Evolutionary conservation across 2,329 filamentous ascomycete genomes (phyloP).

Genomic region (Pseudogymnoascus sp.): DNA sequence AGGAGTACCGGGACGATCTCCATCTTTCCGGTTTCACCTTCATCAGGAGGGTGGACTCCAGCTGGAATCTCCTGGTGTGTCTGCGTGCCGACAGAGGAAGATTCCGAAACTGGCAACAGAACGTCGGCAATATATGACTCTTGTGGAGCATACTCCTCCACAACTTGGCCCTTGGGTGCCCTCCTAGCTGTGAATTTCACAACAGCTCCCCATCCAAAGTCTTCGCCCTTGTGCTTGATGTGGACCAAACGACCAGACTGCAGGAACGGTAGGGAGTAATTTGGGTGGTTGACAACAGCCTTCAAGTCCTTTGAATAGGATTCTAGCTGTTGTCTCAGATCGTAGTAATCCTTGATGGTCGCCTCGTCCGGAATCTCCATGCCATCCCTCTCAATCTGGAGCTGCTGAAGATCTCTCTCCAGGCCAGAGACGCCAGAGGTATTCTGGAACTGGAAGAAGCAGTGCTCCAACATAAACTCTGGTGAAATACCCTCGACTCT

Average conservation of each 20-base stretch:
- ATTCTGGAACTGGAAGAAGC: slow-evolving; percentile 98
- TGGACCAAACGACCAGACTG: slow-evolving; percentile 81
- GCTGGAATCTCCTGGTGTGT: slow-evolving; percentile 60
- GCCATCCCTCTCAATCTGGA: slow-evolving; percentile 67
- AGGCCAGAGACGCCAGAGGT: slow-evolving; percentile 75
- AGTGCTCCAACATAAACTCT: slow-evolving; percentile 96
- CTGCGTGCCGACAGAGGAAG: slow-evolving; percentile 42
- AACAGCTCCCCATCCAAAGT: slow-evolving; percentile 93
- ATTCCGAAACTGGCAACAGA: slow-evolving; percentile 56
- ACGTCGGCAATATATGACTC: slow-evolving; percentile 80
- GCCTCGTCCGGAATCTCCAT: slow-evolving; percentile 78
- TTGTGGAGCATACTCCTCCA: slow-evolving; percentile 63
- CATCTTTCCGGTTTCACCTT: slow-evolving; percentile 61
- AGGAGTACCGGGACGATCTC: slow-evolving; percentile 82
- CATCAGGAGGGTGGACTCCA: slow-evolving; percentile 51
- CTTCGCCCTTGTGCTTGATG: slow-evolving; percentile 69
- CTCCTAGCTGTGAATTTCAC: slow-evolving; percentile 64
- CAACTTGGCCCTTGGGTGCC: slow-evolving; percentile 54
- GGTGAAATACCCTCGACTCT: slow-evolving; percentile 98
- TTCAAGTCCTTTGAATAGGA: slow-evolving; percentile 84
- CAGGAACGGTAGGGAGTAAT: slow-evolving; percentile 76
- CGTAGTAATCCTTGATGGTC: slow-evolving; percentile 90
- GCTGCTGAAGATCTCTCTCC: slow-evolving; percentile 72
- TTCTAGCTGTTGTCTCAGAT: slow-evolving; percentile 75
- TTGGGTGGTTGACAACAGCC: slow-evolving; percentile 83